These are phyloP conservation scores for Quercus mongolica DNA, from an alignment of 306 rosid genomes.

Conservation along the genomic window DNA sequence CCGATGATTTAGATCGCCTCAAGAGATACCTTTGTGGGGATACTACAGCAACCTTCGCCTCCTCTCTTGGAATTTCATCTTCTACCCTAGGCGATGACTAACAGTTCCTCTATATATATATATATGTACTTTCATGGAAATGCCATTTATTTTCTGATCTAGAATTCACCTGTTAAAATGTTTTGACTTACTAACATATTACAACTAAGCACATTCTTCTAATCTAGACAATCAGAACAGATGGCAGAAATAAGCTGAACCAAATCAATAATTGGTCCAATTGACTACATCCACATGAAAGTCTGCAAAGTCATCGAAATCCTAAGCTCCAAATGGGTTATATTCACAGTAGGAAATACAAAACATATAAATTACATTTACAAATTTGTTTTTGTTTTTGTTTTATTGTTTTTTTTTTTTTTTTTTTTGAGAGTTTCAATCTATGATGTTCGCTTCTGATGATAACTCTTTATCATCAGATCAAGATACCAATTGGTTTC, in stretches of 20 bases:
- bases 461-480: too few species aligned
- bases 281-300: too few species aligned
- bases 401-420: too few species aligned
- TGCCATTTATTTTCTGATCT: background rate
- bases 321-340: too few species aligned
- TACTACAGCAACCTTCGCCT: constrained; percentile 60
- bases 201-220: background rate
- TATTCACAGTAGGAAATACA: too few species aligned
- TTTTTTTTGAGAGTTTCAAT: too few species aligned
- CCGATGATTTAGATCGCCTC: constrained; percentile 66
- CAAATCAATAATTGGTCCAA: background rate
- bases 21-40: constrained; percentile 66
- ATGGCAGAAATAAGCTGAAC: background rate
- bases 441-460: accelerated
- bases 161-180: background rate
- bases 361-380: too few species aligned
- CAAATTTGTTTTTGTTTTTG: too few species aligned
- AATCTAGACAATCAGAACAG: background rate
- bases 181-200: background rate
- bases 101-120: background rate
- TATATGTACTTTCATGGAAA: background rate
- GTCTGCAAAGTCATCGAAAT: too few species aligned
- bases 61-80: constrained; percentile 62
- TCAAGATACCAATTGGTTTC: too few species aligned
- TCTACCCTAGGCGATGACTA: constrained; percentile 43